Base-by-base conservation (phyloP, 2,329 filamentous ascomycete genomes). In the Clarireedia sp. region DNA sequence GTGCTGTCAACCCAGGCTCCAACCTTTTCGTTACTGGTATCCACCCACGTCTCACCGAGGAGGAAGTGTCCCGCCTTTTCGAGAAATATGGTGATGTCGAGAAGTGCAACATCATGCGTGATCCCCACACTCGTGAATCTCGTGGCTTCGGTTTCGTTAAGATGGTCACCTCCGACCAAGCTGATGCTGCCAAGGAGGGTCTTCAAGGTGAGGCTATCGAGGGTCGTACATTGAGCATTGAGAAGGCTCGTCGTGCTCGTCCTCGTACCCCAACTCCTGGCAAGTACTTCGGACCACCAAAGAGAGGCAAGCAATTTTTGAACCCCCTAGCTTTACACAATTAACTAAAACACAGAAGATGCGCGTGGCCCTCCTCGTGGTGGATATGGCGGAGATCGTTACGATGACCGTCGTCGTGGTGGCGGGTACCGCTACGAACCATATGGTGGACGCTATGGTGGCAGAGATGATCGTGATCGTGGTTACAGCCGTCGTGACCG, bases 1-100 rank as follows among this genome's bases (percentile, higher is more conserved):
- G 87, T 64, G 86, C 91, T 61, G 71, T 87, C 69, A 99, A 99
- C 75, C 88, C 90, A 60, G 94, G 94, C 65, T 96, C 94, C 64
- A 99, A 99, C 77, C 87, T 99, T 58, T 99, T 99, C 72, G 94
- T 99, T 63, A 99, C 94, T 61, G 94, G 94, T 66, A 99, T 99
- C 63, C 90, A 97, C 72, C 94, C 94, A 56, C 88, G 89, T 67
- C 82, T 99, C 63, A 85, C 82, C 48, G 94, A 99, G 73, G 81
- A 85, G 16, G 94, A 97, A 70, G 89, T 99, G 59, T 87, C 88
- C 54, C 90, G 90, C 71, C 85, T 99, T 63, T 99, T 99, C 69
- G 90, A 96, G 76, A 99, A 97, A 75, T 97, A 97, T 68, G 94
- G 94, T 65, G 90, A 96, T 70, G 94, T 99, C 51, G 92, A 97